A percentile compares a stretch with the other conserved stretches of the same genome.
phyloP scores from a whole-genome alignment of 805 yeast genomes.

The Grigorovia transvaalensis region DNA sequence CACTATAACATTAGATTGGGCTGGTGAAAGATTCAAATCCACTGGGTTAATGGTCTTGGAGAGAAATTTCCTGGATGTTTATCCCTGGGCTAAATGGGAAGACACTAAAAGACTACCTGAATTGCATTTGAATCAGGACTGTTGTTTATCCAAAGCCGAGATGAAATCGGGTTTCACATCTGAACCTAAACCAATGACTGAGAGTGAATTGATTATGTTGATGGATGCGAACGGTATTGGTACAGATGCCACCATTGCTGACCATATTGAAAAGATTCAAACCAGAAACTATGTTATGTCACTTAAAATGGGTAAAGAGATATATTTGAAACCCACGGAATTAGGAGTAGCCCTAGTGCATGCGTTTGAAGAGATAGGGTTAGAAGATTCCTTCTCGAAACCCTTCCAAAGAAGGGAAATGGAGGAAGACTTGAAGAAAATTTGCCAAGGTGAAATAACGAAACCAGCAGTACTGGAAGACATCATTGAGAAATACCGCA shows the following conservation, averaged over 20 bases:
- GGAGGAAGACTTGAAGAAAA: slow-evolving; percentile 54
- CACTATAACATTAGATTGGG: slow-evolving; percentile 62
- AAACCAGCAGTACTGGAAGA: slow-evolving; percentile 46
- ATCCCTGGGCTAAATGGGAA: slow-evolving; percentile 72
- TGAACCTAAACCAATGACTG: slow-evolving; percentile 80
- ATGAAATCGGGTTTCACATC: slow-evolving; percentile 67
- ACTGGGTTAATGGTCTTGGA: slow-evolving; percentile 68
- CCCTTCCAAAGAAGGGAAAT: slow-evolving; percentile 76
- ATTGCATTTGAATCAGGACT: slow-evolving; percentile 45
- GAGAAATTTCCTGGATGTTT: slow-evolving; percentile 71
- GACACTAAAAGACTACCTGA: slow-evolving; percentile 53
- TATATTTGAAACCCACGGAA: slow-evolving; percentile 59
- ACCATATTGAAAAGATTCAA: slow-evolving; percentile 78
- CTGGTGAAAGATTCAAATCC: slow-evolving; percentile 58
- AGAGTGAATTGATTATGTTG: slow-evolving; percentile 77
- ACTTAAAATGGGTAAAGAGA: slow-evolving; percentile 31
- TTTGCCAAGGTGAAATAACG: slow-evolving; percentile 53
- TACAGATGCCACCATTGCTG: slow-evolving; percentile 98
- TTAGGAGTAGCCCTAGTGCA: slow-evolving; percentile 81
- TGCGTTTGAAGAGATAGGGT: slow-evolving; percentile 73
- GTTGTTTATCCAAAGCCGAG: slow-evolving; percentile 46
- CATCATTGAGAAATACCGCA: slow-evolving; percentile 46
- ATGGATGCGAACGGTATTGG: slow-evolving; percentile 98
- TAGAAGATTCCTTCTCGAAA: slow-evolving; percentile 70
- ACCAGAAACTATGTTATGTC: slow-evolving; percentile 55